These are phyloP conservation scores for Acacia confusa DNA, from an alignment of 306 rosid genomes.

Conservation along the genomic window DNA sequence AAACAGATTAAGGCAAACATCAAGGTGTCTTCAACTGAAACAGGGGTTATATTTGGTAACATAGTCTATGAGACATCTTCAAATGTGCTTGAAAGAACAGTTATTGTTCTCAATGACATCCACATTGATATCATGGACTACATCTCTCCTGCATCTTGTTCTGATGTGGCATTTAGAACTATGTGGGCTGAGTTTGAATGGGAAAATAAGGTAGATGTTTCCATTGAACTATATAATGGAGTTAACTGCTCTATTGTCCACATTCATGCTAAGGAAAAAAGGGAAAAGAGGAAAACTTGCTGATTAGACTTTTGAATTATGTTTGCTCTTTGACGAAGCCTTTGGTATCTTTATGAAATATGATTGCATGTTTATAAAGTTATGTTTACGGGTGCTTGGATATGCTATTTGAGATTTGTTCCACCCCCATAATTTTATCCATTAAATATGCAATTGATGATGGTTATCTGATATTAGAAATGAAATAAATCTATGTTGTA, in stretches of 20 bases:
- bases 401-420: conserved; percentile 1
- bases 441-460: conserved; percentile 9
- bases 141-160: conserved; percentile 92
- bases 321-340: not conserved
- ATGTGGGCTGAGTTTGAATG: conserved; percentile 99
- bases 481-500: not conserved
- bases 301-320: conserved; percentile 4
- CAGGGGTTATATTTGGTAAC: conserved; percentile 95
- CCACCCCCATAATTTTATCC: not conserved
- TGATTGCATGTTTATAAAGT: not conserved
- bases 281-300: not conserved
- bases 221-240: not conserved
- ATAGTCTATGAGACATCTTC: conserved; percentile 95
- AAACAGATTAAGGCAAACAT: conserved; percentile 95
- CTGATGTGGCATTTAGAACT: conserved; percentile 90
- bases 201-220: conserved; percentile 90
- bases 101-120: conserved; percentile 94
- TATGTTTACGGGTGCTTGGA: not conserved
- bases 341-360: not conserved
- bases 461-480: conserved; percentile 5
- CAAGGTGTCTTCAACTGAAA: conserved; percentile 98
- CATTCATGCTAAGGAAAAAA: not conserved
- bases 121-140: conserved; percentile 99
- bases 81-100: conserved; percentile 87
- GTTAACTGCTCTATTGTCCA: conserved; percentile 10